Evolutionary conservation across 495 filamentous ascomycete species (phyloP), one percentile per base, ranked within the genome.

Genomic region (Annulohypoxylon moriforme): DNA sequence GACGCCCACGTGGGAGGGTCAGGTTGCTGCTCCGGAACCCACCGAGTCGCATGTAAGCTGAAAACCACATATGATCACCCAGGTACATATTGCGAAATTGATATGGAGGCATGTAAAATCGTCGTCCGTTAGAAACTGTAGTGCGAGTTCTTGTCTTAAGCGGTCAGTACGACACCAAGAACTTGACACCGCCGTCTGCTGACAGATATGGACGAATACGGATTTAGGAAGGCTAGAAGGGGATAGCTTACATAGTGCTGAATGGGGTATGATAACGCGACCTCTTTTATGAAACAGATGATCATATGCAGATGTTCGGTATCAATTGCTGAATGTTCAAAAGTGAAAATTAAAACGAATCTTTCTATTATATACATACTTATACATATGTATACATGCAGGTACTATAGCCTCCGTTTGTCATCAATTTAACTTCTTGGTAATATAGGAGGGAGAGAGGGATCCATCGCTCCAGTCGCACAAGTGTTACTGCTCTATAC

Each of bases 181-280:
- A 34, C 22, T 13, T 18, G 27, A 36, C 24, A 47, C 18, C 42
- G 64, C 59, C 16, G 36, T 44, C 60, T 64, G 60, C 50, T 58
- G 63, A 61, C 42, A 63, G 36, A 47, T 56, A 50, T 42, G 29
- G 64, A 63, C 49, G 60, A 27, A 38, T 7, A 53, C 47, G 44
- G 42, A 27, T 29, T 47, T 11, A 27, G 25, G 24, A 59, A 8
- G 60, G 49, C 44, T 5, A 20, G 16, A 36, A 58, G 4, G 60
- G 29, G 38, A 61, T 57, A 65, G 68, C 36, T 62, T 42, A 44
- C 40, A 44, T 44, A 44, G 40, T 20, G 47, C 70, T 56, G 27
- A 69, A 73, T 57, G 18, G 40, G 70, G 70, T 57, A 65, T 59
- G 3, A 73, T 66, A 58, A 58, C 38, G 60, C 70, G 70, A 73